Percentiles rank a stretch among this genome's conserved stretches.
phyloP scores from a whole-genome alignment of 1,139 yeast species.

The Magnusiomyces paraingens region DNA sequence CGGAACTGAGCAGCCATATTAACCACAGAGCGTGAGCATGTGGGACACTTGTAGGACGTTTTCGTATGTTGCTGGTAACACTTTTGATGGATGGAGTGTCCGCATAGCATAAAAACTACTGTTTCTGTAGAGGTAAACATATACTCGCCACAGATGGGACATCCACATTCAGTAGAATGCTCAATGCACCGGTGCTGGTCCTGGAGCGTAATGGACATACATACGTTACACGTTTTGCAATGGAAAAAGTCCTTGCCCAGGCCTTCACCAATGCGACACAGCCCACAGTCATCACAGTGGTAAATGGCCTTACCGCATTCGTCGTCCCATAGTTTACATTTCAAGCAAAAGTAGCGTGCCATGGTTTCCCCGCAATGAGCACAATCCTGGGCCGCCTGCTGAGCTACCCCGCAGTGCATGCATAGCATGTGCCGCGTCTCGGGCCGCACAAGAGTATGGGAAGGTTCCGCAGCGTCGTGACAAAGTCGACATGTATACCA shows the following conservation, averaged over 20 bases:
- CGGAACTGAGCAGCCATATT: constrained; percentile 88
- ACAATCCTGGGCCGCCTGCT: constrained; percentile 66
- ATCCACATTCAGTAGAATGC: constrained; percentile 81
- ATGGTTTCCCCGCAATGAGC: constrained; percentile 56
- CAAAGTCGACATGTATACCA: constrained; percentile 86
- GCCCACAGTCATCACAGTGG: constrained; percentile 90
- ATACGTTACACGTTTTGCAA: constrained; percentile 84
- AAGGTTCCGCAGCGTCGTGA: constrained; percentile 53
- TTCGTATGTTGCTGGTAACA: constrained; percentile 77
- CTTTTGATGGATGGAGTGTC: constrained; percentile 84
- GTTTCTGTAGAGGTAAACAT: constrained; percentile 80
- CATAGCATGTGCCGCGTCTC: constrained; percentile 68
- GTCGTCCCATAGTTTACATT: constrained; percentile 68
- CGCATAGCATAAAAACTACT: constrained; percentile 90
- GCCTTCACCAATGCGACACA: constrained; percentile 85
- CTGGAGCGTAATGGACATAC: constrained; percentile 72
- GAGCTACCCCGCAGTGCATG: constrained; percentile 72
- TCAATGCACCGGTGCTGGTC: constrained; percentile 78
- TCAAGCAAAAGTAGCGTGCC: constrained; percentile 70
- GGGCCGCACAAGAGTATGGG: constrained; percentile 59
- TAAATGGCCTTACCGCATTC: constrained; percentile 76
- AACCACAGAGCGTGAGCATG: constrained; percentile 74
- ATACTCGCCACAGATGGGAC: constrained; percentile 90
- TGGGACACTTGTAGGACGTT: constrained; percentile 84
- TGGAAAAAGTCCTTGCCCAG: constrained; percentile 85